Evolutionary conservation across 2,329 filamentous ascomycete species (phyloP).

Genomic region (Kalaharituber pfeilii): DNA sequence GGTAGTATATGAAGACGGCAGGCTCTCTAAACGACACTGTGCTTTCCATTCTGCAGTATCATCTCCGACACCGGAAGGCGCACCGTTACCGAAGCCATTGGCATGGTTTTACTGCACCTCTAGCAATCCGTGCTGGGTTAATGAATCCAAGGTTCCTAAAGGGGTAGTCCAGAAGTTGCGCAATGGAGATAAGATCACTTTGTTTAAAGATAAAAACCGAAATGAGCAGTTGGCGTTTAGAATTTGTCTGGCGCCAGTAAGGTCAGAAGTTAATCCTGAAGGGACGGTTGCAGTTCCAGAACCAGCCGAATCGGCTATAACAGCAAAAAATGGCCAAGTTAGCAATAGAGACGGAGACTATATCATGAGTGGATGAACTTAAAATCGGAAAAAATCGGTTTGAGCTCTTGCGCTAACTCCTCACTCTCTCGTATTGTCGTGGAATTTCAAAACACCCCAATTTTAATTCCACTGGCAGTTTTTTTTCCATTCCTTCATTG

Average conservation of each 20-base stretch:
- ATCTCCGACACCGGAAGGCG: not conserved
- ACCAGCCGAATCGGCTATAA: too few species aligned
- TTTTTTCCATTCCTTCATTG: too few species aligned
- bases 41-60: not conserved
- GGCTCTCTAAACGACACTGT: not conserved
- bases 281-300: too few species aligned
- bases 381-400: too few species aligned
- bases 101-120: not conserved
- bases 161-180: not conserved
- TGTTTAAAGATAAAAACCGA: not conserved
- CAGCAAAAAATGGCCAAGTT: too few species aligned
- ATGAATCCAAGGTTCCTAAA: not conserved
- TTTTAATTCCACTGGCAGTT: too few species aligned
- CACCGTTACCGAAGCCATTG: not conserved
- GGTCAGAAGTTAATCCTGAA: too few species aligned
- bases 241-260: not conserved
- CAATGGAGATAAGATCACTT: not conserved
- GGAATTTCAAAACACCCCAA: too few species aligned
- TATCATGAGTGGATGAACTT: too few species aligned
- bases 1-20: not conserved
- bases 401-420: too few species aligned
- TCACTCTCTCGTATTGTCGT: too few species aligned
- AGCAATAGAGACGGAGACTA: too few species aligned
- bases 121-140: not conserved
- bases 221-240: not conserved